Evolutionary conservation across 352 stramenopile genomes (phyloP).

Genomic region (Pythium oligandrum): DNA sequence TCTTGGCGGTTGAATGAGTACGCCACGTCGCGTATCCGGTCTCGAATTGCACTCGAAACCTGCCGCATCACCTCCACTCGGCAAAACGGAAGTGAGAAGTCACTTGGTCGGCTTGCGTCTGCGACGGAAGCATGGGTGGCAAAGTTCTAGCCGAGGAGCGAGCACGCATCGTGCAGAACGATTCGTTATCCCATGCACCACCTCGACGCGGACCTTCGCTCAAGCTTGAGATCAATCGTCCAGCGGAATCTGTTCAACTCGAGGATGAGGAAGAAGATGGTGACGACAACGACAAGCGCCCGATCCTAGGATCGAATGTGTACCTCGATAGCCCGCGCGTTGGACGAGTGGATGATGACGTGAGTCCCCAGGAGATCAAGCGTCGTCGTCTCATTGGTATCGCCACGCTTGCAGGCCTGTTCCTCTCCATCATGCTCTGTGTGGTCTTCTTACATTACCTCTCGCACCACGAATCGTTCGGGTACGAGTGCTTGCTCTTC

Average conservation of each 20-base stretch:
- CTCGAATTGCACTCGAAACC: too few species aligned
- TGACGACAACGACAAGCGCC: conserved; percentile 32
- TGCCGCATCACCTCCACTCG: too few species aligned
- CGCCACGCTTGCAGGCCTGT: conserved; percentile 44
- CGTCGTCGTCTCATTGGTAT: conserved; percentile 54
- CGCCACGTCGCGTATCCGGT: too few species aligned
- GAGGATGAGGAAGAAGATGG: conserved; percentile 31
- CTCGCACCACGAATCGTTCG: conserved; percentile 65
- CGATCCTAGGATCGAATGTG: conserved; percentile 46
- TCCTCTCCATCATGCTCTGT: conserved; percentile 58
- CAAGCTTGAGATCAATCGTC: conserved; percentile 22
- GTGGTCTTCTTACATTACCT: conserved; percentile 60
- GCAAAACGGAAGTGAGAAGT: too few species aligned
- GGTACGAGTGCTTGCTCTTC: conserved; percentile 20
- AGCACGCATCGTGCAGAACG: conserved; percentile 43
- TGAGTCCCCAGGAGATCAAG: conserved; percentile 45
- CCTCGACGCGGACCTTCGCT: conserved; percentile 3
- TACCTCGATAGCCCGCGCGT: conserved; percentile 71
- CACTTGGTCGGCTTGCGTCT: too few species aligned
- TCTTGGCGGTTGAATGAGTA: too few species aligned
- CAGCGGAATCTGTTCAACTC: conserved; percentile 21
- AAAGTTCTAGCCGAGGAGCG: conserved; percentile 34
- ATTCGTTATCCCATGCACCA: conserved; percentile 32
- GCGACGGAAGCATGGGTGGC: conserved; percentile 5
- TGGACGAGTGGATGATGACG: conserved; percentile 29